Conservation (phyloP, 2,329 filamentous ascomycete genomes). For the Claviceps lovelessii region DNA sequence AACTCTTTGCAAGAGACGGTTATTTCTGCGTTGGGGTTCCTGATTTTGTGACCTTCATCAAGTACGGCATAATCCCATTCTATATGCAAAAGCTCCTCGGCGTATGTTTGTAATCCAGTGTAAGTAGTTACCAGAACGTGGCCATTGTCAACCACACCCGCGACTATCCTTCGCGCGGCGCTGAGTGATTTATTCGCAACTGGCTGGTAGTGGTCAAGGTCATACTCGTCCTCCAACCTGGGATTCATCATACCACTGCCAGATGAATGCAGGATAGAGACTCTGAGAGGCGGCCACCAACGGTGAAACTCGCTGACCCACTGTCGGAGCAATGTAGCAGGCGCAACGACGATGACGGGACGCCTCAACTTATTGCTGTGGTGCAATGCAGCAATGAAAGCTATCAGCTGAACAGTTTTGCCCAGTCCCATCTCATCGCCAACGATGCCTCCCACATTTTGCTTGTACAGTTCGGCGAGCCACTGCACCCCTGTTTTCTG, state of each 20-base stretch:
- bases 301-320: slow-evolving; percentile 98
- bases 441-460: slow-evolving; percentile 84
- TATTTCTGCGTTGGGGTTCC: slow-evolving; percentile 88
- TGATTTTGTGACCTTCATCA: slow-evolving; percentile 95
- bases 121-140: slow-evolving; percentile 95
- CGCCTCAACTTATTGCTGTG: slow-evolving; percentile 75
- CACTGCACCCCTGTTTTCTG: slow-evolving; percentile 95
- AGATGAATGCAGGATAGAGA: slow-evolving; percentile 88
- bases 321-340: slow-evolving; percentile 86
- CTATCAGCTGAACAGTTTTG: slow-evolving; percentile 63
- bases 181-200: slow-evolving; percentile 26
- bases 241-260: slow-evolving; percentile 93
- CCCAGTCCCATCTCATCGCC: slow-evolving; percentile 99
- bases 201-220: slow-evolving; percentile 29
- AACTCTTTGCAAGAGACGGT: slow-evolving; percentile 93
- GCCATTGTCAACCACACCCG: slow-evolving; percentile 67
- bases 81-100: slow-evolving; percentile 63
- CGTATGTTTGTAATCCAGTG: slow-evolving; percentile 85
- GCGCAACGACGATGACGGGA: slow-evolving; percentile 82
- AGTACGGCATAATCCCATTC: slow-evolving; percentile 90
- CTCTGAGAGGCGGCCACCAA: slow-evolving; percentile 98
- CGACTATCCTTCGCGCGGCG: slow-evolving; percentile 65
- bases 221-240: slow-evolving; percentile 40
- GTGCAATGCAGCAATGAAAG: slow-evolving; percentile 80
- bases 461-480: slow-evolving; percentile 82